Conservation (phyloP, 2,329 filamentous ascomycete species). For the Drechmeria coniospora region DNA sequence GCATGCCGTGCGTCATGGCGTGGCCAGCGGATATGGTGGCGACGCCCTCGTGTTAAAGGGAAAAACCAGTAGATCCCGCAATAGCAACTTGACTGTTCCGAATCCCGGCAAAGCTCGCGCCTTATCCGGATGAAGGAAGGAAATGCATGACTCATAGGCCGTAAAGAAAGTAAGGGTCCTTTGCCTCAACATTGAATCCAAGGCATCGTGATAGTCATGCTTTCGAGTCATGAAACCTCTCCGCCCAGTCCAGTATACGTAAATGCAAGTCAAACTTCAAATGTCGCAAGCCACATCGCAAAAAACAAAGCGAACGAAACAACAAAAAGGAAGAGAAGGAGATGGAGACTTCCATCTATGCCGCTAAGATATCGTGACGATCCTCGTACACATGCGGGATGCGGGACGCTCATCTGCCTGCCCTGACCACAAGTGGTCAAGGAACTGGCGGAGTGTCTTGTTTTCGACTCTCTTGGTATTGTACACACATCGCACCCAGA, state of each 20-base stretch:
- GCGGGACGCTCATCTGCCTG: no score
- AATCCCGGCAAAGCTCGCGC: no score
- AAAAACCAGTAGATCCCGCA: no score
- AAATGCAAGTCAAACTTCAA: conserved; percentile 1
- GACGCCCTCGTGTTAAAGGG: no score
- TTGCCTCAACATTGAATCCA: conserved; percentile 1
- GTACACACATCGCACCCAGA: conserved; percentile 18
- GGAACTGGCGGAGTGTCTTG: conserved; percentile 4
- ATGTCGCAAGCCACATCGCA: conserved; percentile 1
- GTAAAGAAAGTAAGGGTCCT: not conserved
- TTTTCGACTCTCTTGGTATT: conserved; percentile 13
- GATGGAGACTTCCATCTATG: conserved; percentile 13
- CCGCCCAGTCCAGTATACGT: not conserved
- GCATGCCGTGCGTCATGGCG: no score
- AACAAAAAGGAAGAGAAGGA: conserved; percentile 9
- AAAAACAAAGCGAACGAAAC: conserved; percentile 9
- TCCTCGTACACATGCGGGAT: conserved; percentile 19
- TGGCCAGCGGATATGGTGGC: no score
- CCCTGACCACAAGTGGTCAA: no score
- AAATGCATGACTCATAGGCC: no score
- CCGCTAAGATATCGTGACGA: conserved; percentile 11
- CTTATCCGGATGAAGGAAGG: no score
- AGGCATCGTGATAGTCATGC: conserved; percentile 12
- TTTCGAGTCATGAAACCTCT: conserved; percentile 1
- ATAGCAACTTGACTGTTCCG: no score